These are phyloP conservation scores for Lepraria neglecta DNA, from an alignment of 495 filamentous ascomycete genomes.

Conservation along the genomic window DNA sequence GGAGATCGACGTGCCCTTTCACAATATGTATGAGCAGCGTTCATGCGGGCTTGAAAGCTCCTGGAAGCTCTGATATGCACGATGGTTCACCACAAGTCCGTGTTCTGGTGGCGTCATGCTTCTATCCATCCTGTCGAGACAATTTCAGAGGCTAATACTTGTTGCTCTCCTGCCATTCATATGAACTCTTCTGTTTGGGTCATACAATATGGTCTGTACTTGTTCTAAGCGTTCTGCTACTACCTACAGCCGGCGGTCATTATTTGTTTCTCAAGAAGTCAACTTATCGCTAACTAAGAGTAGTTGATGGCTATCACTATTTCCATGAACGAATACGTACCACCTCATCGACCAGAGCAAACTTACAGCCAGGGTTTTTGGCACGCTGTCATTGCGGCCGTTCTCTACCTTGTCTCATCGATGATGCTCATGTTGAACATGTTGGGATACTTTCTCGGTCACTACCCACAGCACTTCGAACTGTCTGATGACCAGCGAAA, in stretches of 20 bases:
- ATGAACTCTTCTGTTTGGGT: too few relatives aligned
- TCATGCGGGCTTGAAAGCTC: too few relatives aligned
- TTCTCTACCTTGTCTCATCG: slow-evolving; percentile 58
- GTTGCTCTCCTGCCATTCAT: not conserved
- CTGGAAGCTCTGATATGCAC: too few relatives aligned
- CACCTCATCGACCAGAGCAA: slow-evolving; percentile 51
- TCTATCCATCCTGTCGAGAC: too few relatives aligned
- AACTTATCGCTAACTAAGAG: slow-evolving; percentile 6
- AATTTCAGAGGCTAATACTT: not conserved
- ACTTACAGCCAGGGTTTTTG: slow-evolving; percentile 70
- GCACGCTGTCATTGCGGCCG: slow-evolving; percentile 66
- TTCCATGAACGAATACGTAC: slow-evolving; percentile 54
- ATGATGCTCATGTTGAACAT: slow-evolving; percentile 68
- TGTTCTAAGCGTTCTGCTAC: not conserved
- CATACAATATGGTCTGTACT: not conserved
- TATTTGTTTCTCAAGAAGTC: not conserved
- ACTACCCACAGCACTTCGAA: slow-evolving; percentile 69
- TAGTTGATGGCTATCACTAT: slow-evolving; percentile 56
- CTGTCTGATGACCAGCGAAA: slow-evolving; percentile 67
- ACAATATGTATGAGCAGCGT: too few relatives aligned
- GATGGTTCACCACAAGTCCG: not conserved
- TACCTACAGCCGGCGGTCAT: not conserved
- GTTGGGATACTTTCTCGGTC: slow-evolving; percentile 68
- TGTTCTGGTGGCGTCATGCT: not conserved
- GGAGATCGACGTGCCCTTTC: too few relatives aligned